A percentile compares a stretch with the other conserved stretches of the same genome.
phyloP scores from a whole-genome alignment of 2,329 filamentous ascomycete species.

The Magnaporthales sp. region DNA sequence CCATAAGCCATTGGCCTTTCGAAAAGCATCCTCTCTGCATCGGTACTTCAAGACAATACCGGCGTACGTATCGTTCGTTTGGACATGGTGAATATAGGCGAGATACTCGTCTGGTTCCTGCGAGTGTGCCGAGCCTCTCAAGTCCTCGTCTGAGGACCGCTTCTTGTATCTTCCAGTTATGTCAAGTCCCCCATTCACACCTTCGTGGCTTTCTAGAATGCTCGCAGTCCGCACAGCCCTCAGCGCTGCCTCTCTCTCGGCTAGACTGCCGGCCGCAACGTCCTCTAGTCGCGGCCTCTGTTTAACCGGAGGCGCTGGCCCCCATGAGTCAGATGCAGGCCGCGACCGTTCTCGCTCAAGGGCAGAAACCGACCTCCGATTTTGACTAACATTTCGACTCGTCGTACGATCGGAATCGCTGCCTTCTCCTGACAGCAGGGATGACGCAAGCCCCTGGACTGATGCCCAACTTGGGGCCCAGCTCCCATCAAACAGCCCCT shows the following conservation, averaged over 20 bases:
- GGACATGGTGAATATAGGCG: slow-evolving; percentile 84
- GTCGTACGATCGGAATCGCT: slow-evolving; percentile 23
- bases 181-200: slow-evolving; percentile 50
- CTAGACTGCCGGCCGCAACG: slow-evolving; percentile 41
- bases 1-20: slow-evolving; percentile 90
- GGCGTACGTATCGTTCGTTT: slow-evolving; percentile 76
- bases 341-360: neutral
- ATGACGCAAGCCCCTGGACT: slow-evolving; percentile 44
- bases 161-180: slow-evolving; percentile 51
- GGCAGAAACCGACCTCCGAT: slow-evolving; percentile 14
- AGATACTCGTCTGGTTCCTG: slow-evolving; percentile 65
- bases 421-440: slow-evolving; percentile 26
- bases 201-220: slow-evolving; percentile 52
- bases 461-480: slow-evolving; percentile 47
- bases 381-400: slow-evolving; percentile 19
- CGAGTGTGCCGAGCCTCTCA: slow-evolving; percentile 28
- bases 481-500: slow-evolving; percentile 35
- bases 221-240: slow-evolving; percentile 49
- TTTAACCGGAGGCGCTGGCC: slow-evolving; percentile 35
- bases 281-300: slow-evolving; percentile 31
- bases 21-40: slow-evolving; percentile 73
- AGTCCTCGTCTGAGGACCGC: slow-evolving; percentile 58
- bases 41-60: slow-evolving; percentile 86
- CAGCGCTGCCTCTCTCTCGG: slow-evolving; percentile 43
- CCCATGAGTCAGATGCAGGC: slow-evolving; percentile 32